Conservation (phyloP, 1,284 basidiomycete species). For the Microbotryum violaceum region DNA sequence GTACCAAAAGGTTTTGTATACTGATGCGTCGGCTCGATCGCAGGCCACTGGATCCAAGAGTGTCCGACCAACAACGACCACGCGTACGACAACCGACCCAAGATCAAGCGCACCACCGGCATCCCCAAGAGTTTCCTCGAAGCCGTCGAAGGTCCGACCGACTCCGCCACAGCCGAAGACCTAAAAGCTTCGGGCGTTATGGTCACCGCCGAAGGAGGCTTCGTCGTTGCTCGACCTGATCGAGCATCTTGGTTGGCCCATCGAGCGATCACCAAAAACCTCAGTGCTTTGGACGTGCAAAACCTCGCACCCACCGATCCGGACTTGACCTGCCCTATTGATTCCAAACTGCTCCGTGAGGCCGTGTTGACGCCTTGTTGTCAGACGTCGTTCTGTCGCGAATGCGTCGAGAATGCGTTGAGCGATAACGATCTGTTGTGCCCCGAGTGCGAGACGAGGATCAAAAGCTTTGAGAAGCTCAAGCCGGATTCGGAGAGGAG, state of each 20-base stretch:
- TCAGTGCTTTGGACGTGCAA: conserved; percentile 76
- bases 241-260: conserved; percentile 88
- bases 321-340: conserved; percentile 72
- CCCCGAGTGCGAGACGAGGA: conserved; percentile 75
- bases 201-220: conserved; percentile 93
- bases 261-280: conserved; percentile 61
- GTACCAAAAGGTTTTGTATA: conserved; percentile 1
- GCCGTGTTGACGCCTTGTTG: conserved; percentile 89
- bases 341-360: conserved; percentile 79
- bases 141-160: conserved; percentile 75
- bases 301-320: conserved; percentile 68
- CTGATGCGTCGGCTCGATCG: conserved; percentile 10
- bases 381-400: conserved; percentile 81
- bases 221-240: conserved; percentile 89
- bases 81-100: conserved; percentile 85
- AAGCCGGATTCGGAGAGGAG: conserved; percentile 67
- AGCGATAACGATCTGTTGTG: conserved; percentile 88
- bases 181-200: conserved; percentile 57
- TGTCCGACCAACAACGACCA: conserved; percentile 96
- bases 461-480: conserved; percentile 76
- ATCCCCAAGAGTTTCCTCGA: conserved; percentile 89
- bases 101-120: conserved; percentile 95
- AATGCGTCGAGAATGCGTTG: conserved; percentile 83
- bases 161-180: conserved; percentile 31
- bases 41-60: conserved; percentile 98